These are phyloP conservation scores for Aureobasidium sp. DNA, from an alignment of 2,329 filamentous ascomycete genomes.

Conservation along the genomic window DNA sequence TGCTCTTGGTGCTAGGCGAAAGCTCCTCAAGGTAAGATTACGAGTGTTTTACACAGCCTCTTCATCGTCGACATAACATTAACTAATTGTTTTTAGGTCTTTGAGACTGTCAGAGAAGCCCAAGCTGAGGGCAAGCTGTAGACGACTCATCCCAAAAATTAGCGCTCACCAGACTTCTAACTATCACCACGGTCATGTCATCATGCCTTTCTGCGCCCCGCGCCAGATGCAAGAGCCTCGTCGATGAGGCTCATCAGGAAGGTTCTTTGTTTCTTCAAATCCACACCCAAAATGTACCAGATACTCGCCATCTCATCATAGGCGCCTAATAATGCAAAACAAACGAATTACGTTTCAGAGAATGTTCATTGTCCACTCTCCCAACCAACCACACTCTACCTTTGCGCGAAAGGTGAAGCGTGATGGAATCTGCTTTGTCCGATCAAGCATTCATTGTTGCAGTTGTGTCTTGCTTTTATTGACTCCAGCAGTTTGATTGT, in stretches of 20 bases:
- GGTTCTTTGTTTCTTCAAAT: neutral
- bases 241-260: neutral
- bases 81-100: slow-evolving; percentile 53
- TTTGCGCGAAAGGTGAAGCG: neutral
- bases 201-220: neutral
- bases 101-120: slow-evolving; percentile 80
- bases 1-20: slow-evolving; percentile 85
- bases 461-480: slow-evolving; percentile 12
- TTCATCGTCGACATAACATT: neutral
- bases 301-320: slow-evolving; percentile 6
- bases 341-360: slow-evolving; percentile 6
- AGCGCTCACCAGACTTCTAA: neutral
- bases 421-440: slow-evolving; percentile 1
- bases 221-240: neutral
- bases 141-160: neutral
- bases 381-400: neutral
- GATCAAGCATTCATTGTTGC: neutral
- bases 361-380: neutral
- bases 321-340: slow-evolving; percentile 14
- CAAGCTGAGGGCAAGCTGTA: slow-evolving; percentile 37
- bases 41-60: slow-evolving; percentile 14
- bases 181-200: neutral
- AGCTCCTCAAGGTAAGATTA: slow-evolving; percentile 83
- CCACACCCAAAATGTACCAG: neutral
- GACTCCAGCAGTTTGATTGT: neutral